phyloP scores from a whole-genome alignment of 2,329 filamentous ascomycete genomes.

The Verticillium longisporum region DNA sequence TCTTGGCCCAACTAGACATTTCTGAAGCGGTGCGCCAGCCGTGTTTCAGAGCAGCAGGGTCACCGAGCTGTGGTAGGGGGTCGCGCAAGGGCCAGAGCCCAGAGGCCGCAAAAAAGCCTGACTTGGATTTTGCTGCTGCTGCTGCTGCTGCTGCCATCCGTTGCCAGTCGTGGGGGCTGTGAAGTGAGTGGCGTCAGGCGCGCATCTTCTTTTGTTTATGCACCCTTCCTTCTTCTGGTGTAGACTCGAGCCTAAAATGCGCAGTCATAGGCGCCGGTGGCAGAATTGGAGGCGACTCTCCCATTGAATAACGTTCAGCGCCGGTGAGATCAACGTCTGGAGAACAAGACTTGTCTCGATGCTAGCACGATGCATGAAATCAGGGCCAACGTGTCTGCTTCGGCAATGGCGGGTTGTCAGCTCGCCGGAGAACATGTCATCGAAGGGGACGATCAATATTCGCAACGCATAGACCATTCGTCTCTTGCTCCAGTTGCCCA shows the following conservation, averaged over 20 bases:
- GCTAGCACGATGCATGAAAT: not conserved
- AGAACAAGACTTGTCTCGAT: not conserved
- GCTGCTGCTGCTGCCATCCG: not conserved
- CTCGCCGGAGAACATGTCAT: not conserved
- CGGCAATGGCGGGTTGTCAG: not conserved
- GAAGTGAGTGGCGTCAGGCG: not conserved
- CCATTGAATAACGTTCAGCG: not conserved
- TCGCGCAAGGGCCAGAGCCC: not conserved
- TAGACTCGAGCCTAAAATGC: not conserved
- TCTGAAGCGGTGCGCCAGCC: conserved; percentile 44
- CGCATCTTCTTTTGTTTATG: not conserved
- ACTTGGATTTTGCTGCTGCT: not conserved
- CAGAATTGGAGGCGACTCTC: not conserved
- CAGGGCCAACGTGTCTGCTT: not conserved
- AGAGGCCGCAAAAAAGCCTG: not conserved
- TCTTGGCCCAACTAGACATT: conserved; percentile 24
- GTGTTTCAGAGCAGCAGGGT: conserved; percentile 36
- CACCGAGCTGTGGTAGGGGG: conserved; percentile 12
- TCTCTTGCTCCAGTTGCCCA: not conserved
- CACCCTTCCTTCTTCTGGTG: not conserved
- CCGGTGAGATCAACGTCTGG: not conserved
- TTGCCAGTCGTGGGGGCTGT: not conserved
- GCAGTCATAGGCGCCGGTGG: not conserved
- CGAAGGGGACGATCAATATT: not conserved
- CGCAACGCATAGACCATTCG: not conserved